Percentiles rank a stretch among this genome's conserved stretches.
These are phyloP conservation scores for Hawksworthiomyces lignivorus DNA, from an alignment of 2,329 filamentous ascomycete genomes.

Conservation along the genomic window DNA sequence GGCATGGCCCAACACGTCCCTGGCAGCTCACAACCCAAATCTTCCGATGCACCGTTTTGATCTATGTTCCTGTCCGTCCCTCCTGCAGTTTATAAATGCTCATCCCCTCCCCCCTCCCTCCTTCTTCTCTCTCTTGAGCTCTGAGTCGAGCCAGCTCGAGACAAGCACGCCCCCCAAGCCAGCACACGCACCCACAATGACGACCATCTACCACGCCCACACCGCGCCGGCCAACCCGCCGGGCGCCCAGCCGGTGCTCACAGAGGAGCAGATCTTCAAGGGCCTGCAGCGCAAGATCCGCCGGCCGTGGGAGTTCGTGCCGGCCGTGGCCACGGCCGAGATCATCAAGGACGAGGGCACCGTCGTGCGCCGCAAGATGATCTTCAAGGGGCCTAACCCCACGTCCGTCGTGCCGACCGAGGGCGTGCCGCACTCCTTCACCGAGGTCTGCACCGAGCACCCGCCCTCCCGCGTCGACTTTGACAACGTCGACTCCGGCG, in stretches of 20 bases:
- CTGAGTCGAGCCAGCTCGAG: too few relatives aligned
- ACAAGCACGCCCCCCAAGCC: too few relatives aligned
- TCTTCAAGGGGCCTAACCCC: constrained; percentile 8
- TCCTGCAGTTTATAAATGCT: too few relatives aligned
- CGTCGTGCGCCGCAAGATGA: constrained; percentile 12
- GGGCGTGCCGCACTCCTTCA: too few relatives aligned
- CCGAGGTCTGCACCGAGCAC: constrained; percentile 24
- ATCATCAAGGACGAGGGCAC: constrained; percentile 20
- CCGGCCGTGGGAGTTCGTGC: constrained; percentile 26
- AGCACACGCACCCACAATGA: constrained; percentile 19
- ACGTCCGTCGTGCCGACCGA: neutral
- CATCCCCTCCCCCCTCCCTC: too few relatives aligned
- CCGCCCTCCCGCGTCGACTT: constrained; percentile 24
- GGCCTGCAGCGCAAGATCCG: constrained; percentile 27
- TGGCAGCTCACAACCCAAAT: too few relatives aligned
- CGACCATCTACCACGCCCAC: constrained; percentile 21
- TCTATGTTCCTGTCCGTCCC: too few relatives aligned
- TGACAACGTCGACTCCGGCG: constrained; percentile 23
- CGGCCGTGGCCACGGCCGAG: constrained; percentile 22
- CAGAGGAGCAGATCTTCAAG: constrained; percentile 23
- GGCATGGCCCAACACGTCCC: too few relatives aligned
- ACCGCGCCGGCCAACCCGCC: constrained; percentile 26
- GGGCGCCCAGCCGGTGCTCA: constrained; percentile 20
- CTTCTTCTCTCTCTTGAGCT: too few relatives aligned
- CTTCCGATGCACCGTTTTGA: too few relatives aligned